These are phyloP conservation scores for Lithocarpus polystachyus DNA, from an alignment of 306 rosid species.

Conservation along the genomic window DNA sequence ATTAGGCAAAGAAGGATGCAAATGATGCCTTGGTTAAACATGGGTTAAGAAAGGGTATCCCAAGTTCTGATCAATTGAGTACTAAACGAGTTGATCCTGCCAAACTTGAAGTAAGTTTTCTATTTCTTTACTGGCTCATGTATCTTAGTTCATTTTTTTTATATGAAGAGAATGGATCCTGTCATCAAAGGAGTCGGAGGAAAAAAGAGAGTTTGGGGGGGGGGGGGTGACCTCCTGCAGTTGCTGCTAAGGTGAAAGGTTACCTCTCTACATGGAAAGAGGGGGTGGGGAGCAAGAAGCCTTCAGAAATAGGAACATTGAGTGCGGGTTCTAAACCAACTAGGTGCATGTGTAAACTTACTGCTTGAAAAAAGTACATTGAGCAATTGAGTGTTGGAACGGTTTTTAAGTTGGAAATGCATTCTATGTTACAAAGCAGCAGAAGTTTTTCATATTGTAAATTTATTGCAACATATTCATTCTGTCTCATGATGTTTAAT, in stretches of 20 bases:
- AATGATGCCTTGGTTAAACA: conserved; percentile 56
- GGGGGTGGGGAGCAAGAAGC: no score
- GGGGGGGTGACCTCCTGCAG: no score
- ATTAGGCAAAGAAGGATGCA: conserved; percentile 64
- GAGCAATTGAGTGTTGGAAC: no score
- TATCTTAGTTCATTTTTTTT: conserved; percentile 10
- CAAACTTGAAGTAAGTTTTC: conserved; percentile 68
- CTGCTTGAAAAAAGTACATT: no score
- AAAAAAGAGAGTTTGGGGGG: background rate
- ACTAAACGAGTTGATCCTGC: conserved; percentile 68
- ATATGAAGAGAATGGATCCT: background rate
- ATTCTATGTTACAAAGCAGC: background rate
- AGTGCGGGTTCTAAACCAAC: no score
- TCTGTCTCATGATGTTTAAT: no score
- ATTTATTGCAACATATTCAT: no score
- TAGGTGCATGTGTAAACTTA: no score
- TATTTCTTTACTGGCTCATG: background rate
- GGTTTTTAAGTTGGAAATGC: background rate
- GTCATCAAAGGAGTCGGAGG: background rate
- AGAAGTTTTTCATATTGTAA: background rate
- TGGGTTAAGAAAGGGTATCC: conserved; percentile 57
- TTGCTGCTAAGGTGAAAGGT: no score
- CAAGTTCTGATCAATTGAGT: conserved; percentile 56
- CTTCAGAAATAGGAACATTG: no score
- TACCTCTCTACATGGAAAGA: no score